Evolutionary conservation across 73 alveolate species (phyloP).

Genomic region (Paramecium primaurelia): DNA sequence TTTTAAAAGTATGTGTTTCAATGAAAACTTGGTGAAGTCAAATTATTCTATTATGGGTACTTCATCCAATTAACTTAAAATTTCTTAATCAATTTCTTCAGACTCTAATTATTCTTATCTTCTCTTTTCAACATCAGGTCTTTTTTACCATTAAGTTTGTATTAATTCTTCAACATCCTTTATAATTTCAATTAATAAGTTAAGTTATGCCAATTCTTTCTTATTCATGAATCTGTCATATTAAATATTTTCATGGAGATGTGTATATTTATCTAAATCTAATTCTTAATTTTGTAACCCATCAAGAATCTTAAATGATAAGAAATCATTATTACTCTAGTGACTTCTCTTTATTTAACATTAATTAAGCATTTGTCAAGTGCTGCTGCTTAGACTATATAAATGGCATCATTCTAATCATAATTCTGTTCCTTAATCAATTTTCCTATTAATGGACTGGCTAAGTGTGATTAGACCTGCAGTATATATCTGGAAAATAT

Average conservation of each 20-base stretch:
- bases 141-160: background rate
- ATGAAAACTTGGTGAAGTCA: background rate
- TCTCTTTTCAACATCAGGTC: background rate
- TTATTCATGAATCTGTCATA: background rate
- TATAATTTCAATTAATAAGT: background rate
- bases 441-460: background rate
- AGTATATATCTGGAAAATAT: background rate
- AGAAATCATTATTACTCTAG: background rate
- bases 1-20: background rate
- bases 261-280: background rate
- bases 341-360: background rate
- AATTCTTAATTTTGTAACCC: background rate
- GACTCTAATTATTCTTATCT: background rate
- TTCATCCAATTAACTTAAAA: background rate
- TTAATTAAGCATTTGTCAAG: background rate
- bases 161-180: slow-evolving; percentile 6
- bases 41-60: background rate
- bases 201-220: background rate
- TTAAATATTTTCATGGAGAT: background rate
- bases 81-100: background rate
- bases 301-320: background rate
- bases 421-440: background rate
- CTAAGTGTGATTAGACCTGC: background rate
- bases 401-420: background rate
- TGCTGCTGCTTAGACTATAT: background rate